These are phyloP conservation scores for Coriolopsis trogii DNA, from an alignment of 1,284 basidiomycete genomes.

Conservation along the genomic window DNA sequence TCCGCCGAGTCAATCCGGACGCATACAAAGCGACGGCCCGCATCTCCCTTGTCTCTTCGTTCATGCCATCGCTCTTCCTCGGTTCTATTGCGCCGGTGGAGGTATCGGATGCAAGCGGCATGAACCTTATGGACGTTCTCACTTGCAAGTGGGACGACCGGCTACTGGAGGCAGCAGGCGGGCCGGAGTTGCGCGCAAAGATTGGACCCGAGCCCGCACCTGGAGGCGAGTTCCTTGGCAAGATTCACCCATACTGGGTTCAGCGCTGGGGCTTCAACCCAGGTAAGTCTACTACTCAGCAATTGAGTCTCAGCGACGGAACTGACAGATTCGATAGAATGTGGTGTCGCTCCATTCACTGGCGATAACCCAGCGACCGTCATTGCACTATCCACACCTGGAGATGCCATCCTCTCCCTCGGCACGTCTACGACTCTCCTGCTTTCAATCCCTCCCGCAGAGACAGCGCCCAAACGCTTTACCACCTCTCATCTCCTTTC, in stretches of 20 bases:
- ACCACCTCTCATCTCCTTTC: conserved; percentile 76
- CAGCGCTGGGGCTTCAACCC: conserved; percentile 76
- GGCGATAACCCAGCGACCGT: conserved; percentile 94
- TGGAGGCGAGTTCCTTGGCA: conserved; percentile 69
- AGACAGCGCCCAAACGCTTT: conserved; percentile 64
- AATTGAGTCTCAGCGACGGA: no score
- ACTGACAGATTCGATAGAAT: conserved; percentile 49
- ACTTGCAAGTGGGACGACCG: conserved; percentile 71
- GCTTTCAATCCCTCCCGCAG: conserved; percentile 69
- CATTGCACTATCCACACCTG: conserved; percentile 76
- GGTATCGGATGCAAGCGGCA: conserved; percentile 86
- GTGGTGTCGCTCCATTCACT: conserved; percentile 84
- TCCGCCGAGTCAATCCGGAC: conserved; percentile 59
- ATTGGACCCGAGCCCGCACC: conserved; percentile 81
- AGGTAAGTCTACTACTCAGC: conserved; percentile 54
- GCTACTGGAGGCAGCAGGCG: conserved; percentile 65
- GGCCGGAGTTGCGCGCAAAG: conserved; percentile 68
- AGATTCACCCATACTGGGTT: conserved; percentile 73
- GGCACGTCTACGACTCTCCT: conserved; percentile 91
- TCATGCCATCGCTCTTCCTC: conserved; percentile 81
- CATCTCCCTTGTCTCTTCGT: conserved; percentile 84
- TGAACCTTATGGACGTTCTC: conserved; percentile 83
- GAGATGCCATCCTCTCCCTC: conserved; percentile 88
- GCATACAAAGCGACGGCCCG: conserved; percentile 69
- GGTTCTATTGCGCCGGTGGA: conserved; percentile 72